Percentiles rank a stretch among this genome's conserved stretches.
Conservation (phyloP, 1,139 yeast genomes). For the Sugiyamaella xylanicola region DNA sequence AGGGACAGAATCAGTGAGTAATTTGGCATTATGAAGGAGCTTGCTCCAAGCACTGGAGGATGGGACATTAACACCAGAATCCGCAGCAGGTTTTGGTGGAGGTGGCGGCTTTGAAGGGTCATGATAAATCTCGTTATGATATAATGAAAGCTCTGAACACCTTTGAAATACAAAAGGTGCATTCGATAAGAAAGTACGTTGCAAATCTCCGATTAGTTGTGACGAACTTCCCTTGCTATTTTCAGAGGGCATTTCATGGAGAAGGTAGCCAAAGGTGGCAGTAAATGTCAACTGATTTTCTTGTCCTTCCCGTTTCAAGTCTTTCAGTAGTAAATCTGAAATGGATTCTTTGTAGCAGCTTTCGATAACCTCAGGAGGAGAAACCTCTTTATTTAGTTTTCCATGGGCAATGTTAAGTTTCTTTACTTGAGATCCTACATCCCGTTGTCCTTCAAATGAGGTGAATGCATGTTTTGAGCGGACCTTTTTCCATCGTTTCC, state of each 20-base stretch:
- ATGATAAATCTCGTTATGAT: constrained; percentile 31
- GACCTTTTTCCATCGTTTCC: constrained; percentile 36
- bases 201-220: neutral
- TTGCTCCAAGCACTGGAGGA: constrained; percentile 30
- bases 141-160: constrained; percentile 36
- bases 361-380: neutral
- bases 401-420: constrained; percentile 3
- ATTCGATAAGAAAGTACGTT: constrained; percentile 36
- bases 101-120: constrained; percentile 21
- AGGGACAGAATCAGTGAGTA: constrained; percentile 11
- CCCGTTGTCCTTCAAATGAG: neutral
- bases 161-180: constrained; percentile 37
- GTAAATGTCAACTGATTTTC: constrained; percentile 34
- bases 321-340: neutral
- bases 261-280: constrained; percentile 41
- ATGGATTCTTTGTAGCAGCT: constrained; percentile 8
- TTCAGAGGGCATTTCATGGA: constrained; percentile 29
- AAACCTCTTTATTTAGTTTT: neutral
- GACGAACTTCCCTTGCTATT: constrained; percentile 23
- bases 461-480: constrained; percentile 14
- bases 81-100: constrained; percentile 1
- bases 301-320: neutral
- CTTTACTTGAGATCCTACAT: neutral
- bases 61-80: constrained; percentile 9
- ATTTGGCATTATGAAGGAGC: constrained; percentile 21